Conservation (phyloP, 2,329 filamentous ascomycete genomes). For the Aspergillus ochraceoroseus region DNA sequence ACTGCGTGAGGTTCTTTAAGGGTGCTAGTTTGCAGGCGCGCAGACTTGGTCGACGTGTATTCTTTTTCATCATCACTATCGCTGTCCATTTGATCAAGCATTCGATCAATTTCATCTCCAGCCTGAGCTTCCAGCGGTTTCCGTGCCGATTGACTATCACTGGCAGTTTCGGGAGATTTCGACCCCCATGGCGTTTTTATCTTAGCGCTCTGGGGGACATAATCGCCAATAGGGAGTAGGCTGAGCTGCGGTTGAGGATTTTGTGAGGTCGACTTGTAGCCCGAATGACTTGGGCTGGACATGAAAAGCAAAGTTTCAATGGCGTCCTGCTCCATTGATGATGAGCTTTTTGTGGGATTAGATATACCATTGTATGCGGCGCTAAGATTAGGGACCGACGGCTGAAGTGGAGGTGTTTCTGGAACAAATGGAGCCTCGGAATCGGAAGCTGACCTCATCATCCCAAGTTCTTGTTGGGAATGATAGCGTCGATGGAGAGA, state of each 20-base stretch:
- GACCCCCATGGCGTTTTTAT: slow-evolving; percentile 11
- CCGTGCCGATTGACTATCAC: slow-evolving; percentile 15
- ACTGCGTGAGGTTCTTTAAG: neutral
- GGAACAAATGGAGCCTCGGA: slow-evolving; percentile 24
- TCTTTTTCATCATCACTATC: slow-evolving; percentile 34
- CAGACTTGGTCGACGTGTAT: slow-evolving; percentile 4
- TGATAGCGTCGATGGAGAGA: slow-evolving; percentile 31
- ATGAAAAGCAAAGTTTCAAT: slow-evolving; percentile 50
- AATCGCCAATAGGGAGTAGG: slow-evolving; percentile 22
- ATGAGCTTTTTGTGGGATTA: slow-evolving; percentile 42
- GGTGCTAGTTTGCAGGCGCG: neutral
- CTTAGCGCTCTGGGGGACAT: slow-evolving; percentile 22
- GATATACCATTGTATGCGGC: slow-evolving; percentile 26
- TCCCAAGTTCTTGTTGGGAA: slow-evolving; percentile 30
- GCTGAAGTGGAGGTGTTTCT: slow-evolving; percentile 32
- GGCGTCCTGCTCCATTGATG: slow-evolving; percentile 48
- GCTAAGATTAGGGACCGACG: slow-evolving; percentile 18
- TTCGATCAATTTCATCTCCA: slow-evolving; percentile 41
- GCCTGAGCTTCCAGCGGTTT: slow-evolving; percentile 33
- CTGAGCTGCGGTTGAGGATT: slow-evolving; percentile 26
- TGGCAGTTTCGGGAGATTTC: slow-evolving; percentile 16
- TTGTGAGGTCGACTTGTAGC: slow-evolving; percentile 40
- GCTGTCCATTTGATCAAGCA: slow-evolving; percentile 41
- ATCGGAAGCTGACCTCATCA: slow-evolving; percentile 20
- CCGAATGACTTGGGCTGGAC: slow-evolving; percentile 48